A percentile compares a stretch with the other conserved stretches of the same genome.
Conservation (phyloP, 1,284 basidiomycete species). For the Ustilago hordei region DNA sequence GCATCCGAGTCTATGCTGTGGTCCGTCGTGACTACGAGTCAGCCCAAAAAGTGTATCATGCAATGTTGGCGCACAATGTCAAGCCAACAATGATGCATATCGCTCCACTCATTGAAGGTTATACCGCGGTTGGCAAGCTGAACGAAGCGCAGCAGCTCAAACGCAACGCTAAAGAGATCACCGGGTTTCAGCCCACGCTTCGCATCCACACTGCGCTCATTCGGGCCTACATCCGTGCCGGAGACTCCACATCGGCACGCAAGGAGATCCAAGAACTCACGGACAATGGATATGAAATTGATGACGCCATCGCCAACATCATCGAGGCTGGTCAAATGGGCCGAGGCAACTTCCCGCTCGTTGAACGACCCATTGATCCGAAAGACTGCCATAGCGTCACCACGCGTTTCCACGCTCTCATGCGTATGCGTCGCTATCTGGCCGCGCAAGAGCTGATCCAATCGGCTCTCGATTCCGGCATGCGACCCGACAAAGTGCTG, state of each 20-base stretch:
- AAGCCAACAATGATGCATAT: slow-evolving; percentile 49
- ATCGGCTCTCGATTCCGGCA: slow-evolving; percentile 25
- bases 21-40: slow-evolving; percentile 41
- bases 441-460: slow-evolving; percentile 44
- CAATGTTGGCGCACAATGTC: slow-evolving; percentile 47
- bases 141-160: slow-evolving; percentile 44
- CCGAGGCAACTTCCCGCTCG: slow-evolving; percentile 15
- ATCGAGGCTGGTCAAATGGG: slow-evolving; percentile 40
- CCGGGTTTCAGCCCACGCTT: slow-evolving; percentile 27
- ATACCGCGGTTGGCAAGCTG: slow-evolving; percentile 31
- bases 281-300: slow-evolving; percentile 29
- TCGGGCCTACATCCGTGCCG: slow-evolving; percentile 35
- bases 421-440: slow-evolving; percentile 26
- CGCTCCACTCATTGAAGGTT: slow-evolving; percentile 50
- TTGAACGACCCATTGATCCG: slow-evolving; percentile 21
- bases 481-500: slow-evolving; percentile 32
- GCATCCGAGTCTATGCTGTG: slow-evolving; percentile 52
- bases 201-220: slow-evolving; percentile 51
- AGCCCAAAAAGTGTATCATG: slow-evolving; percentile 42
- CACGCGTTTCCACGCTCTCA: slow-evolving; percentile 37
- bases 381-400: slow-evolving; percentile 29
- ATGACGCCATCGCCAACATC: slow-evolving; percentile 42
- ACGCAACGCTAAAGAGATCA: slow-evolving; percentile 29
- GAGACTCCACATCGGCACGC: slow-evolving; percentile 20
- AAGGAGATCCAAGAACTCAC: slow-evolving; percentile 34